Conservation (phyloP, 805 yeast species). For the Metschnikowia hibisci region DNA sequence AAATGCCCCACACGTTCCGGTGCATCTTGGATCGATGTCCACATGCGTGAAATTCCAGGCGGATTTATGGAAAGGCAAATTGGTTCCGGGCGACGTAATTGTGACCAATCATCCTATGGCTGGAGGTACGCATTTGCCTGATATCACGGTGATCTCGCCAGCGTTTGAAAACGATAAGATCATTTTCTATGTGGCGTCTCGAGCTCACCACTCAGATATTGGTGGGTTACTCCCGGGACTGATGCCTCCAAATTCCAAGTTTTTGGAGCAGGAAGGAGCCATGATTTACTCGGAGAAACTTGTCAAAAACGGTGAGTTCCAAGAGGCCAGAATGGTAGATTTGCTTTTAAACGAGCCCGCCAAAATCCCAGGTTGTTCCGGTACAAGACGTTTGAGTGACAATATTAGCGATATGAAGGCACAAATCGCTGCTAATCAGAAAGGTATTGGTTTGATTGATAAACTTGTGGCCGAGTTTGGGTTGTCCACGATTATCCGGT, state of each 20-base stretch:
- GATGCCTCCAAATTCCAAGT: conserved; percentile 89
- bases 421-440: conserved; percentile 29
- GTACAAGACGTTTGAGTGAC: conserved; percentile 79
- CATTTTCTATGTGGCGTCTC: conserved; percentile 84
- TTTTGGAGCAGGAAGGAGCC: conserved; percentile 88
- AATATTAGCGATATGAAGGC: conserved; percentile 61
- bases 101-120: conserved; percentile 43
- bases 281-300: conserved; percentile 74
- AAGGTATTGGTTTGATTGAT: conserved; percentile 15
- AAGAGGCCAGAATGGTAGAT: conserved; percentile 62
- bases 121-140: conserved; percentile 43
- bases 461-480: conserved; percentile 17
- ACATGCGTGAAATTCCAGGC: conserved; percentile 42
- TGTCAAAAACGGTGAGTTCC: conserved; percentile 66
- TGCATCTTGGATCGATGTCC: conserved; percentile 47
- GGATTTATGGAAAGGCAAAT: conserved; percentile 37
- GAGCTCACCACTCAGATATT: conserved; percentile 96
- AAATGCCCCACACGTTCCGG: conserved; percentile 45
- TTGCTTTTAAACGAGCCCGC: conserved; percentile 72
- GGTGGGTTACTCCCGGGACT: conserved; percentile 92
- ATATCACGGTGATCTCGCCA: conserved; percentile 87
- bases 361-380: conserved; percentile 79
- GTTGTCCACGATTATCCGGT: conserved; percentile 15
- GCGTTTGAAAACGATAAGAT: conserved; percentile 52
- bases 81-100: conserved; percentile 40